Percentiles rank a stretch among this genome's conserved stretches.
Evolutionary conservation across 2,329 filamentous ascomycete genomes (phyloP).

Genomic region (Diplodia scrobiculata): DNA sequence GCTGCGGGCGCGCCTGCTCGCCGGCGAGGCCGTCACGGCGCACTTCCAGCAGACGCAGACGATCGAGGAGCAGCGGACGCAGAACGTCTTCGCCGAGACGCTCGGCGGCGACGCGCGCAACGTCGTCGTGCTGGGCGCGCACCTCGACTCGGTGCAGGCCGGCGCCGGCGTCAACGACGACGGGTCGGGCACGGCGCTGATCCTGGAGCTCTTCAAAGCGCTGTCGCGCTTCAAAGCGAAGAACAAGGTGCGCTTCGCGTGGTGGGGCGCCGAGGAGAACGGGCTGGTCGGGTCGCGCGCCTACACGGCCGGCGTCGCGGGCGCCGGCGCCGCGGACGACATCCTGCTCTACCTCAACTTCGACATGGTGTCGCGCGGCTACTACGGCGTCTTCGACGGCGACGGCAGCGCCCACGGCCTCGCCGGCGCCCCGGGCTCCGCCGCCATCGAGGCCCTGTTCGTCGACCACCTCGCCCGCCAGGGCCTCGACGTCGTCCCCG

Average conservation of each 20-base stretch:
- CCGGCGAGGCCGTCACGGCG: slow-evolving; percentile 46
- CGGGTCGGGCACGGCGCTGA: slow-evolving; percentile 51
- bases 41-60: slow-evolving; percentile 51
- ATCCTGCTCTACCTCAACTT: slow-evolving; percentile 70
- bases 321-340: slow-evolving; percentile 60
- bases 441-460: slow-evolving; percentile 42
- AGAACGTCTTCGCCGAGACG: slow-evolving; percentile 67
- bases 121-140: slow-evolving; percentile 33
- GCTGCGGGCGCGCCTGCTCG: slow-evolving; percentile 46
- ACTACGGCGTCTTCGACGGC: slow-evolving; percentile 32
- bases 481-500: slow-evolving; percentile 37
- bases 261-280: slow-evolving; percentile 70
- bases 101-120: slow-evolving; percentile 61
- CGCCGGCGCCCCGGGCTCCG: slow-evolving; percentile 38
- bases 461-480: slow-evolving; percentile 37
- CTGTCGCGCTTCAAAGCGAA: slow-evolving; percentile 61
- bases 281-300: slow-evolving; percentile 59
- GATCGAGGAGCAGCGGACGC: slow-evolving; percentile 57
- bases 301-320: slow-evolving; percentile 48
- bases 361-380: slow-evolving; percentile 55
- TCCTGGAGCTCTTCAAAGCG: slow-evolving; percentile 65
- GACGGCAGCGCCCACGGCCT: slow-evolving; percentile 37
- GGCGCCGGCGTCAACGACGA: slow-evolving; percentile 60
- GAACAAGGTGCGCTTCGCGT: slow-evolving; percentile 68
- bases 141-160: slow-evolving; percentile 43